Base-by-base conservation (phyloP, 192 early-diverging fungal species). In the Fimicolochytrium jonesii region DNA sequence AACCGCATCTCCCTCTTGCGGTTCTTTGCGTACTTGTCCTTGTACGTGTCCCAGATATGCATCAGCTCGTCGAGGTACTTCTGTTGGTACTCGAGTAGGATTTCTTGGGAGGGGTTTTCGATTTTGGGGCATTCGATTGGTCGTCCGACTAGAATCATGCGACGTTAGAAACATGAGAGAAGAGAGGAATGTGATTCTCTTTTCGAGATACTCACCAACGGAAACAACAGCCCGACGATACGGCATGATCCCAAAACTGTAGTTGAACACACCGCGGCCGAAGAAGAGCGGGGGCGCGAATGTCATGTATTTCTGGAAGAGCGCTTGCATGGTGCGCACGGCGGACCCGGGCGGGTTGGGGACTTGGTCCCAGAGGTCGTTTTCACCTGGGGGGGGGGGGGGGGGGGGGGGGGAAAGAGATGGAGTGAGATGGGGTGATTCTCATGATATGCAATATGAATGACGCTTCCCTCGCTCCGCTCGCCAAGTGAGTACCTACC, bases 231-330 rank as follows among this genome's bases (percentile, higher is more conserved):
- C 61, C 18, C 71, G 36, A 7, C 79, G 68, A 58, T 64, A 76
- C n/a, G 79, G 79, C 61, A 83, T 29, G 18, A 87, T 29, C 1
- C 81, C 79, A 41, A 69, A 77, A 73, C 82, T 79, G 83, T 90
- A 93, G 48, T 89, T 89, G 68, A 94, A 93, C 18, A 93, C 66
- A 35, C 93, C 92, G 13, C 91, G 85, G 15, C 93, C 93, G 56
- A 90, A 83, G 64, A 92, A 90, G 10, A 94, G 59, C 15, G 76
- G 70, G 5, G 79, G 76, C 7, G 64, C 42, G 44, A 81, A 72
- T 0, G 70, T 52, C 22, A 66, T 23, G 22, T 50, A 47, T 37
- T 77, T 80, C 62, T 92, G 86, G 66, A 93, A 76, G 3, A 75
- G 57, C 48, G 78, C 78, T 68, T 98, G 93, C 46, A 91, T 68